These are phyloP conservation scores for Suhomyces bolitotheri DNA, from an alignment of 1,139 yeast genomes.

Conservation along the genomic window DNA sequence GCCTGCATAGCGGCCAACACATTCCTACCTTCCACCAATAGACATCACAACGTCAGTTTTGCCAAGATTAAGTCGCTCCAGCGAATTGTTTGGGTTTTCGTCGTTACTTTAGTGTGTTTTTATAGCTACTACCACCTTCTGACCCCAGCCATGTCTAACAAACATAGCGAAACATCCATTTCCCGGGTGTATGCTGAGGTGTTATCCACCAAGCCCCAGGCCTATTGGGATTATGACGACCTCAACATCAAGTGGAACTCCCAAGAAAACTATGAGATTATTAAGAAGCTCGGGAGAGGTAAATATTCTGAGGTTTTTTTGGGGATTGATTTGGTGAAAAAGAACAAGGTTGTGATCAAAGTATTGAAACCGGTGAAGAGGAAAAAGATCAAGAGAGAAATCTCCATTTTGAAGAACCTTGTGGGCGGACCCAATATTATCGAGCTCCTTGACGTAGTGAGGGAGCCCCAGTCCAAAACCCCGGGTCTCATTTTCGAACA, in stretches of 20 bases:
- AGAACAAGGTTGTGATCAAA: constrained; percentile 72
- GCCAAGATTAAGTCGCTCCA: constrained; percentile 10
- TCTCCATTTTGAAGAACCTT: constrained; percentile 85
- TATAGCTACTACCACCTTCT: constrained; percentile 7
- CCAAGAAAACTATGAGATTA: constrained; percentile 49
- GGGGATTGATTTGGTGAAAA: constrained; percentile 61
- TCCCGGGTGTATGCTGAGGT: constrained; percentile 48
- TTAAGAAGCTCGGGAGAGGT: constrained; percentile 49
- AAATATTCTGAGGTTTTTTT: constrained; percentile 51
- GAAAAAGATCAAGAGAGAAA: constrained; percentile 94
- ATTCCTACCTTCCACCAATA: too few species aligned
- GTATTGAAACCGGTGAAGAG: constrained; percentile 96
- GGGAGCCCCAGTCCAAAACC: constrained; percentile 87
- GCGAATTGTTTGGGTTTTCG: constrained; percentile 11
- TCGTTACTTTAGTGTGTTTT: constrained; percentile 12
- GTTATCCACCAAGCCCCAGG: constrained; percentile 43
- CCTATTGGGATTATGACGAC: constrained; percentile 53
- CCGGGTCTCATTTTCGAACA: constrained; percentile 94
- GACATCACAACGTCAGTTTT: too few species aligned
- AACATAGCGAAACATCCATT: constrained; percentile 31
- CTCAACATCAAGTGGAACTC: constrained; percentile 47
- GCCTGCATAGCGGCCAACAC: too few species aligned
- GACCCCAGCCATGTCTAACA: constrained; percentile 12
- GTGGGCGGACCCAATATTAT: constrained; percentile 86
- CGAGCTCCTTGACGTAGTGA: constrained; percentile 77